phyloP scores from a whole-genome alignment of 345 rosid species.

The Atalantia buxifolia region DNA sequence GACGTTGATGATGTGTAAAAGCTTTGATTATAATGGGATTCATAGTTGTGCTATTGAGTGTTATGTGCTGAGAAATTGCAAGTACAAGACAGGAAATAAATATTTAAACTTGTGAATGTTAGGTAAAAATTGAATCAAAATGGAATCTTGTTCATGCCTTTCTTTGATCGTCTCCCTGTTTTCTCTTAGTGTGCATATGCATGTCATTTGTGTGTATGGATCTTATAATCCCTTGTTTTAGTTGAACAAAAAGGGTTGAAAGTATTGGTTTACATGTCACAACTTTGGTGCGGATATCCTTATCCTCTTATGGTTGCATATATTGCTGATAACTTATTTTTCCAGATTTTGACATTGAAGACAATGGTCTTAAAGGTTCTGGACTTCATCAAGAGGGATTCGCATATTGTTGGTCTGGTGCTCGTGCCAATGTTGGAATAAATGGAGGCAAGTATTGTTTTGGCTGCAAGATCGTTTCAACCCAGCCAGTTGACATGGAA shows the following conservation, averaged over 20 bases:
- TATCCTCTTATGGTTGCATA: not conserved
- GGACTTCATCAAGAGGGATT: constrained; percentile 29
- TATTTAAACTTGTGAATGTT: not conserved
- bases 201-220: not conserved
- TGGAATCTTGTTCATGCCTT: not conserved
- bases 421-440: constrained; percentile 30
- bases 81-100: not conserved
- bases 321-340: not conserved
- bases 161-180: not conserved
- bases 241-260: not conserved
- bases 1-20: not conserved
- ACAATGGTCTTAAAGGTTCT: constrained; percentile 27
- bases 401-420: constrained; percentile 48
- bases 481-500: constrained; percentile 30
- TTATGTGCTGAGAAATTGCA: not conserved
- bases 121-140: not conserved
- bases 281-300: not conserved
- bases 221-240: not conserved
- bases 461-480: constrained; percentile 21
- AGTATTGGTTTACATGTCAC: not conserved
- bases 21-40: not conserved
- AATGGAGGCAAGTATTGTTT: constrained; percentile 35
- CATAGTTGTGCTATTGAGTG: not conserved
- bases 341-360: constrained; percentile 29
- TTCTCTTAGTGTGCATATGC: not conserved